These are phyloP conservation scores for Cucumis melo DNA, from an alignment of 306 rosid species.

Conservation along the genomic window DNA sequence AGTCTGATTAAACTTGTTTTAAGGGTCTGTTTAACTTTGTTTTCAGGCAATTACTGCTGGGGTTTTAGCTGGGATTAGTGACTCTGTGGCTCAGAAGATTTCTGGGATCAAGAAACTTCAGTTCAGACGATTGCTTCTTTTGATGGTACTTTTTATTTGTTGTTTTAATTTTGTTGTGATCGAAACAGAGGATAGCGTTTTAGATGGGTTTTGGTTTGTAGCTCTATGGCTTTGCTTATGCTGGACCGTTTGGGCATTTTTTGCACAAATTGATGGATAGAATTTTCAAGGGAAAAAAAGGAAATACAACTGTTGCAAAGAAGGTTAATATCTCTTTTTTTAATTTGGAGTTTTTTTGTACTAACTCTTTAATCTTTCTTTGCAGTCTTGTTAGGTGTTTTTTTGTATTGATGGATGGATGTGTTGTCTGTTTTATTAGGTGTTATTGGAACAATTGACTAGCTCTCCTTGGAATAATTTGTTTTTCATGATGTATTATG, in stretches of 20 bases:
- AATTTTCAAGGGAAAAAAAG: constrained; percentile 69
- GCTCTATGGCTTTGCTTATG: constrained; percentile 83
- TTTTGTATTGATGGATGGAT: constrained; percentile 12
- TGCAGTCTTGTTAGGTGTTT: not conserved
- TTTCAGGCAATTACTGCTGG: constrained; percentile 78
- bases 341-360: no score
- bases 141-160: constrained; percentile 32
- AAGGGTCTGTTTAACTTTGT: not conserved
- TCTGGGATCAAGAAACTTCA: constrained; percentile 84
- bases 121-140: constrained; percentile 57
- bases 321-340: constrained; percentile 23
- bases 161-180: not conserved
- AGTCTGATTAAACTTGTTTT: not conserved
- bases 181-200: no score
- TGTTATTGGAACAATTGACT: constrained; percentile 71
- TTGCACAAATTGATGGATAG: constrained; percentile 78
- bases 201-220: constrained; percentile 16
- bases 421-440: constrained; percentile 25
- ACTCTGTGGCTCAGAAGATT: constrained; percentile 75
- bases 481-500: constrained; percentile 77
- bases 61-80: constrained; percentile 68
- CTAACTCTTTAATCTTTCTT: not conserved
- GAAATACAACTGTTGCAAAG: constrained; percentile 56
- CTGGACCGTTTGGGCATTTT: constrained; percentile 88
- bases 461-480: constrained; percentile 85